Percentiles rank a stretch among this genome's conserved stretches.
These are phyloP conservation scores for Fusarium sp. DNA, from an alignment of 2,329 filamentous ascomycete genomes.

Conservation along the genomic window DNA sequence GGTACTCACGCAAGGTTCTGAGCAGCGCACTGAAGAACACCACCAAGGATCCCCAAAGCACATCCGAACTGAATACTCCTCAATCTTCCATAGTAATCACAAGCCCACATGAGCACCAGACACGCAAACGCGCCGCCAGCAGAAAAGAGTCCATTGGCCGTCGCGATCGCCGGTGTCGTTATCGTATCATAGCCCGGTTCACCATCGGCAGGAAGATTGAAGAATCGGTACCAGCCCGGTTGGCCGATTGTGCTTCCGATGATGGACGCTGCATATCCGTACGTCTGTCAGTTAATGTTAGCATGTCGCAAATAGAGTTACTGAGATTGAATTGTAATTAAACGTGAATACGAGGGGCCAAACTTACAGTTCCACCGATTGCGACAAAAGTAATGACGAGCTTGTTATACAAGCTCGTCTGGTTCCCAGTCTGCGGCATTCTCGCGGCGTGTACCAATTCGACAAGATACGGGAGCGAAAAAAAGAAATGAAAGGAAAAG, in stretches of 20 bases:
- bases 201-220: constrained; percentile 55
- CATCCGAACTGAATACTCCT: constrained; percentile 58
- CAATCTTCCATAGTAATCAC: constrained; percentile 54
- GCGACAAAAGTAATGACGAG: constrained; percentile 50
- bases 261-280: constrained; percentile 61
- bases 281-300: constrained; percentile 49
- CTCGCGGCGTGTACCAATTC: background rate
- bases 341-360: background rate
- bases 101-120: constrained; percentile 60
- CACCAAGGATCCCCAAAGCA: constrained; percentile 55
- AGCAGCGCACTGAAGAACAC: constrained; percentile 57
- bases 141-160: constrained; percentile 59
- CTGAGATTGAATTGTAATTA: background rate
- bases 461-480: background rate
- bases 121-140: constrained; percentile 59
- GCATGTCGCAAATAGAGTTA: background rate
- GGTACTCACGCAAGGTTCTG: constrained; percentile 52
- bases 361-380: constrained; percentile 46
- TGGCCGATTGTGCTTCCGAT: constrained; percentile 63
- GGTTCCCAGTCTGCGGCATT: constrained; percentile 26
- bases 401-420: constrained; percentile 47
- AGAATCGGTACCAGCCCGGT: constrained; percentile 61
- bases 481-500: background rate
- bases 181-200: constrained; percentile 56
- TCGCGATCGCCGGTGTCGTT: constrained; percentile 58